Evolutionary conservation across 1,139 yeast species (phyloP), one percentile per base, ranked within the genome.

Genomic region (Nakaseomyces glabratus): DNA sequence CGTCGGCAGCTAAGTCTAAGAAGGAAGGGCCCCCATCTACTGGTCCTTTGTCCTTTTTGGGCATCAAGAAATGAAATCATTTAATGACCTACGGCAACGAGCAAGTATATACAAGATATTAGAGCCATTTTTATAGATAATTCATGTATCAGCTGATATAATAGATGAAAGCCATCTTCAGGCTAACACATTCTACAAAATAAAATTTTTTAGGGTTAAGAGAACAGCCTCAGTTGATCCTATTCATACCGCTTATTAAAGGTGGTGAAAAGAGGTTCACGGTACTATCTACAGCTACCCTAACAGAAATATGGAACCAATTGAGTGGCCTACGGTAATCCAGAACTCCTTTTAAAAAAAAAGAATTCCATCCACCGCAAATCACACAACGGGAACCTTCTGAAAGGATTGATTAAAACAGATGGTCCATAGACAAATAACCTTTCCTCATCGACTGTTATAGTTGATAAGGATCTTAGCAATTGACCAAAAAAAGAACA

Each of bases 151-250:
- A 2, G 76, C 78, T 0, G 70, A 75, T 0, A 55, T 77, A 34
- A 72, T 72, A 0, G 70, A 76, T 38, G 88, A 80, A 48, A 64
- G 75, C 60, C 76, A 76, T 47, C 55, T 80, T 41, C 66, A 77
- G 66, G 55, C 77, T 28, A 63, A 85, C 39, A 71, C 80, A 2
- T 60, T 69, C 35, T 77, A 78, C 48, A 76, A 72, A 9, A 55
- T 73, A 29, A 75, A 72, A 37, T 69, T 77, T 69, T 65, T 73
- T 6, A 59, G 60, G 24, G 60, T 64, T 8, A 58, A 73, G 7
- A 30, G 16, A 21, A 43, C 46, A 43, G 45, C 37, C 46, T 43
- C 46, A 39, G 45, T 36, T 31, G 30, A 24, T 29, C 23, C 28
- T 37, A 34, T 20, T 35, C 25, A 32, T 25, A 34, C 43, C 43